Percentiles rank a stretch among this genome's conserved stretches.
phyloP scores from a whole-genome alignment of 192 early-diverging fungal genomes.

The Radiomyces spectabilis region DNA sequence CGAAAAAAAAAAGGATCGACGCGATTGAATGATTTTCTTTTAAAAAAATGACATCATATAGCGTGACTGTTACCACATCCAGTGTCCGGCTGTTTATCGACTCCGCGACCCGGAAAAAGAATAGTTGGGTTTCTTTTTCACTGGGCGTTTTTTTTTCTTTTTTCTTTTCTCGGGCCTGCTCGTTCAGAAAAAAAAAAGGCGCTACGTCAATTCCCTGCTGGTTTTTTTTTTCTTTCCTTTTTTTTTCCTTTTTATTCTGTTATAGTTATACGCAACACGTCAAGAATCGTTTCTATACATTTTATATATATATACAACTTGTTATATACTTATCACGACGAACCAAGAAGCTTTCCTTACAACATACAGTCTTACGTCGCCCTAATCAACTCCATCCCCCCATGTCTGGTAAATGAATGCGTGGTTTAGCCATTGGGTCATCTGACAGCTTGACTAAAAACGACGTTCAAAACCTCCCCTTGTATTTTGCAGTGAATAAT shows the following conservation, averaged over 20 bases:
- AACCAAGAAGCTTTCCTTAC: no score
- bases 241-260: not conserved
- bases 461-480: not conserved
- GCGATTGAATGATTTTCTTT: not conserved
- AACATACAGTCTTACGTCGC: not conserved
- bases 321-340: not conserved
- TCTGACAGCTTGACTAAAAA: not conserved
- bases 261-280: not conserved
- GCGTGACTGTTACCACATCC: not conserved
- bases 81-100: not conserved
- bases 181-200: not conserved
- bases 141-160: not conserved
- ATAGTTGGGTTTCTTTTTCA: not conserved
- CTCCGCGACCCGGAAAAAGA: no score
- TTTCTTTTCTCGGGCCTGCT: not conserved
- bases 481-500: conserved; percentile 1
- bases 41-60: not conserved
- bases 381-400: not conserved
- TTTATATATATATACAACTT: not conserved
- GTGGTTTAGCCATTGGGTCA: no score
- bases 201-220: not conserved
- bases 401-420: not conserved
- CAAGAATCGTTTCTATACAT: not conserved
- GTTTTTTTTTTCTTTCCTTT: not conserved
- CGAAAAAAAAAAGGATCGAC: not conserved